Percentiles rank a stretch among this genome's conserved stretches.
Conservation (phyloP, 257 asterid species). For the Forsythia suspensa region DNA sequence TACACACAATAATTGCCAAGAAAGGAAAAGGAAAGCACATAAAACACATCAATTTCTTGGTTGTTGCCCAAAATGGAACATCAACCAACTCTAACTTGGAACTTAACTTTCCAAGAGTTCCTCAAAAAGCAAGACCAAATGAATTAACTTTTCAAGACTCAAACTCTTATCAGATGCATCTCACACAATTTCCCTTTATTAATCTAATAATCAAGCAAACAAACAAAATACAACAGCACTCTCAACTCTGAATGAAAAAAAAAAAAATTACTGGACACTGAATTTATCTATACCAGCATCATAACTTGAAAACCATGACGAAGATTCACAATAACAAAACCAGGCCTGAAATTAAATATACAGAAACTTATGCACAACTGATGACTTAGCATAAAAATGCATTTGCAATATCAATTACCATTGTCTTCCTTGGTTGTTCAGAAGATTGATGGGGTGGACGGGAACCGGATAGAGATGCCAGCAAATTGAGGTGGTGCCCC, state of each 20-base stretch:
- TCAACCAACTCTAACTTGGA: not conserved
- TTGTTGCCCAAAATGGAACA: not conserved
- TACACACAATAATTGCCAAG: not conserved
- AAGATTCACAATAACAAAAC: not conserved
- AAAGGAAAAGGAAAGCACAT: not conserved
- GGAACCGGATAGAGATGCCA: conserved; percentile 9
- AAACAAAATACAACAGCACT: not conserved
- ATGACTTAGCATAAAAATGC: not conserved
- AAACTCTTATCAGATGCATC: not conserved
- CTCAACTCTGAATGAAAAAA: not conserved
- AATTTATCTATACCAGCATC: not conserved
- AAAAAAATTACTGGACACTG: not conserved
- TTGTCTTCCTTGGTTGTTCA: not conserved
- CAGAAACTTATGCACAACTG: not conserved
- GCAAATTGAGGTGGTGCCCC: conserved; percentile 13
- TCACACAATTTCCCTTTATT: not conserved
- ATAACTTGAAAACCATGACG: not conserved
- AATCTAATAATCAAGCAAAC: not conserved
- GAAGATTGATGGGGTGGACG: not conserved
- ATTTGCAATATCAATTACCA: not conserved
- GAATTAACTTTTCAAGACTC: not conserved
- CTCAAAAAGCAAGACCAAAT: too few relatives aligned
- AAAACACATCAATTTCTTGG: not conserved
- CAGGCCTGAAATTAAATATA: not conserved
- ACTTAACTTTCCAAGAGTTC: too few relatives aligned